Base-by-base conservation (phyloP, 768 basidiomycete genomes). In the Leucocoprinus birnbaumii region DNA sequence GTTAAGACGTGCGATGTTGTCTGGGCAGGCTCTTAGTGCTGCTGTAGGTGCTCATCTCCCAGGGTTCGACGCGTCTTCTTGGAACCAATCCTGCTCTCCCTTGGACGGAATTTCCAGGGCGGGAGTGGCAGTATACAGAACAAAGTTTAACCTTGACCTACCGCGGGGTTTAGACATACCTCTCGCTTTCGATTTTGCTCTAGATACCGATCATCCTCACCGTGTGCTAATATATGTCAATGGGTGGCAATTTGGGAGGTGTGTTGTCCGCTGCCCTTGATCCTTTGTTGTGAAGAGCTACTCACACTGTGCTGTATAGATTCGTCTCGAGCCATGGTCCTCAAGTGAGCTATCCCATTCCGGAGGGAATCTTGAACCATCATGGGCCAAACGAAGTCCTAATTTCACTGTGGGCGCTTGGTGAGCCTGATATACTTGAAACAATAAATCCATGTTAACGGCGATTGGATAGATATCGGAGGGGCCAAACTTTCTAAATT, bases 171-270 rank as follows among this genome's bases (percentile, higher is more conserved):
- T 75, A 10, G 86, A 89, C 57, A 71, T 83, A 14, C 77, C 77
- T 21, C 68, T 87, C 53, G 79, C 82, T 7, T 86, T 87, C 61
- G 76, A 76, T 34, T 84, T 87, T 59, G 80, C 80, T 35, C 67
- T 78, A 18, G 71, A 74, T 19, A 63, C 58, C n/a, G 65, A 55
- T 2, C 73, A 76, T 49, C 76, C 84, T 21, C 86, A 86, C 59
- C 80, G 86, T n/a, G 83, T 84, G 1, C 66, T 83, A 22, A 66
- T 88, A 26, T 87, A 80, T 50, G 82, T 88, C 51, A 87, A 88
- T 56, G 86, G 86, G 3, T 88, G 87, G 87, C 80, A 83, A 68
- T 85, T 85, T 66, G 87, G 86, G 35, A 52, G 51, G 51, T 21
- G 24, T 27, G 40, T 21, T 10, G 3, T n/a, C 44, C 18, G 13